A percentile compares a stretch with the other conserved stretches of the same genome.
Conservation (phyloP, 2,329 filamentous ascomycete genomes). For the Beauveria rudraprayagi region DNA sequence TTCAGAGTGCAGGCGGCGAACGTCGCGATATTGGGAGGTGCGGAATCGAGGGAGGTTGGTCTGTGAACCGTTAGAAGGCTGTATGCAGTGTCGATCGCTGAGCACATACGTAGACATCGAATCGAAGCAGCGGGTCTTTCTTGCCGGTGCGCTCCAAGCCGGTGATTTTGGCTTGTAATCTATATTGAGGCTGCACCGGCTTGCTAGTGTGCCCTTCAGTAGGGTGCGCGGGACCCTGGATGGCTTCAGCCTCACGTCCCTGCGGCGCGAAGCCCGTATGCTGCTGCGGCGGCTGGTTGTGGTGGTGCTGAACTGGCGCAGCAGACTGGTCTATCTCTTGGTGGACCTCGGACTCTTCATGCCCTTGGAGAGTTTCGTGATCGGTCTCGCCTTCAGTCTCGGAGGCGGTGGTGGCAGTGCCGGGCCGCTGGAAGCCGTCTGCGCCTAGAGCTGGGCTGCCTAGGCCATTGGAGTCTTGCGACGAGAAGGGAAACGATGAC, state of each 20-base stretch:
- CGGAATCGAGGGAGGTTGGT: conserved; percentile 98
- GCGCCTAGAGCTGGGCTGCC: conserved; percentile 26
- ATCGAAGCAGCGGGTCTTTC: conserved; percentile 89
- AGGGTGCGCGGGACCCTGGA: neutral
- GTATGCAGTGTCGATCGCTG: neutral
- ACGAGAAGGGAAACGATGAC: conserved; percentile 36
- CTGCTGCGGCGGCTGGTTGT: conserved; percentile 12
- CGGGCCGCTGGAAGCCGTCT: conserved; percentile 37
- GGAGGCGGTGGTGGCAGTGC: conserved; percentile 38
- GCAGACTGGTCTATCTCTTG: conserved; percentile 16
- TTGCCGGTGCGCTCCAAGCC: conserved; percentile 86
- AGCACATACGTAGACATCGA: conserved; percentile 79
- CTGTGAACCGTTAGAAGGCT: conserved; percentile 38
- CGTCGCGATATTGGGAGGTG: conserved; percentile 96
- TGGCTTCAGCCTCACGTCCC: conserved; percentile 20
- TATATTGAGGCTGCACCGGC: conserved; percentile 61
- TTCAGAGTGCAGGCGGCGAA: conserved; percentile 89
- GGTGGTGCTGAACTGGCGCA: conserved; percentile 21
- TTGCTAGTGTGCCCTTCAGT: conserved; percentile 40
- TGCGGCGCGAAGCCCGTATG: conserved; percentile 21
- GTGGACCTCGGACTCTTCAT: neutral
- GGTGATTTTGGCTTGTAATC: conserved; percentile 90
- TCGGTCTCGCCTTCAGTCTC: conserved; percentile 34
- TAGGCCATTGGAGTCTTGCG: conserved; percentile 37
- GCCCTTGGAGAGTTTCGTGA: conserved; percentile 20